These are phyloP conservation scores for Backusella morwellensis DNA, from an alignment of 192 early-diverging fungal genomes.

Conservation along the genomic window DNA sequence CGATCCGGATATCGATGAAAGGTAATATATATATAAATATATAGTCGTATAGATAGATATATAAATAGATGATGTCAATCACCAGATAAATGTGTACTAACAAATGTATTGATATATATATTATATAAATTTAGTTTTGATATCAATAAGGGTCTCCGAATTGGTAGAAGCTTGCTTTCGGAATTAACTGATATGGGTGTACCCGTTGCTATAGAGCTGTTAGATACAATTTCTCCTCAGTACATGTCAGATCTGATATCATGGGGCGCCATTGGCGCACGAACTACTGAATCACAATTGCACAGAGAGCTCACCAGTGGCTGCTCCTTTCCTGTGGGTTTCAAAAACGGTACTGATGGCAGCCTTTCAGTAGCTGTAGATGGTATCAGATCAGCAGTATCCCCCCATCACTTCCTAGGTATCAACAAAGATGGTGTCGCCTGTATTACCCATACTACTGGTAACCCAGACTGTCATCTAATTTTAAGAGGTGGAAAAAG, in stretches of 20 bases:
- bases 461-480: constrained; percentile 84
- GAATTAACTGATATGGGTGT: constrained; percentile 81
- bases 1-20: constrained; percentile 70
- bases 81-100: too few species aligned
- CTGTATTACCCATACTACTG: constrained; percentile 85
- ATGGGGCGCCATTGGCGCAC: constrained; percentile 98
- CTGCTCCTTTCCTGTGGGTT: constrained; percentile 92
- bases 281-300: constrained; percentile 94
- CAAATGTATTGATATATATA: background rate
- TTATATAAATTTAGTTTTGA: constrained; percentile 62
- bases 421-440: constrained; percentile 92
- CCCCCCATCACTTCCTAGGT: constrained; percentile 88
- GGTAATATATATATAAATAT: constrained; percentile 14
- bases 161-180: constrained; percentile 76
- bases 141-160: constrained; percentile 94
- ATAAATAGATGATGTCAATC: background rate
- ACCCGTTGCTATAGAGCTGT: constrained; percentile 84
- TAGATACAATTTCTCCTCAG: constrained; percentile 96
- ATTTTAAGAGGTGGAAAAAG: constrained; percentile 87
- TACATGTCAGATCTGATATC: constrained; percentile 90
- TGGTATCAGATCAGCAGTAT: constrained; percentile 67
- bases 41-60: background rate
- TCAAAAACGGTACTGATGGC: constrained; percentile 98
- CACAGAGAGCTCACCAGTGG: constrained; percentile 95
- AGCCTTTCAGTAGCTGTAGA: constrained; percentile 73